phyloP scores from a whole-genome alignment of 148 eudicot species.

The Spergularia marina region DNA sequence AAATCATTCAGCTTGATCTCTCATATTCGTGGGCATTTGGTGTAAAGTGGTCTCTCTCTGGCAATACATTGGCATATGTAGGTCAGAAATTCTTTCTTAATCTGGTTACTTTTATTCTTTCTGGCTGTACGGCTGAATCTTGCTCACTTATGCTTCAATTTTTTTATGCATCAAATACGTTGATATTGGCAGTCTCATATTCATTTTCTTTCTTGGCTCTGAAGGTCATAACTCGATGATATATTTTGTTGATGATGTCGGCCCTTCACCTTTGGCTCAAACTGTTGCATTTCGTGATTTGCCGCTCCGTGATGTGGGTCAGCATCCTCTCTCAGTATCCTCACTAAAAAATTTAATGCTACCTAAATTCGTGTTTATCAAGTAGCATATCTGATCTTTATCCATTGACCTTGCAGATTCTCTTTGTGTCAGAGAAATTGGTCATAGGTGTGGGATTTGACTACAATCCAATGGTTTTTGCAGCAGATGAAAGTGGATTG shows the following conservation, averaged over 20 bases:
- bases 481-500: constrained; percentile 82
- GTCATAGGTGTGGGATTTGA: constrained; percentile 95
- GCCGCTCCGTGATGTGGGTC: constrained; percentile 99
- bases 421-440: constrained; percentile 87
- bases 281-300: constrained; percentile 89
- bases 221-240: constrained; percentile 98
- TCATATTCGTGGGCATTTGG: constrained; percentile 97
- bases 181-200: background rate
- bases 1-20: constrained; percentile 97
- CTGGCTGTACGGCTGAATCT: background rate
- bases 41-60: constrained; percentile 96
- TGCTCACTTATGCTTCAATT: background rate
- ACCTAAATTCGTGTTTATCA: constrained; percentile 4
- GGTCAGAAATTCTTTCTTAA: constrained; percentile 56
- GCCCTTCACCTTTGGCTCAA: constrained; percentile 96
- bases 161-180: background rate
- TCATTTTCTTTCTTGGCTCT: constrained; percentile 13
- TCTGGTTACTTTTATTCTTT: constrained; percentile 16
- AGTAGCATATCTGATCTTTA: constrained; percentile 11
- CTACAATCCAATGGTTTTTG: constrained; percentile 88
- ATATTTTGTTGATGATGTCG: constrained; percentile 95
- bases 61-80: constrained; percentile 94
- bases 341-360: constrained; percentile 14
- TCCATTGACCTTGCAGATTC: constrained; percentile 50
- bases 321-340: constrained; percentile 74